These are phyloP conservation scores for Narthecium ossifragum DNA, from an alignment of 106 monocot species.

Conservation along the genomic window DNA sequence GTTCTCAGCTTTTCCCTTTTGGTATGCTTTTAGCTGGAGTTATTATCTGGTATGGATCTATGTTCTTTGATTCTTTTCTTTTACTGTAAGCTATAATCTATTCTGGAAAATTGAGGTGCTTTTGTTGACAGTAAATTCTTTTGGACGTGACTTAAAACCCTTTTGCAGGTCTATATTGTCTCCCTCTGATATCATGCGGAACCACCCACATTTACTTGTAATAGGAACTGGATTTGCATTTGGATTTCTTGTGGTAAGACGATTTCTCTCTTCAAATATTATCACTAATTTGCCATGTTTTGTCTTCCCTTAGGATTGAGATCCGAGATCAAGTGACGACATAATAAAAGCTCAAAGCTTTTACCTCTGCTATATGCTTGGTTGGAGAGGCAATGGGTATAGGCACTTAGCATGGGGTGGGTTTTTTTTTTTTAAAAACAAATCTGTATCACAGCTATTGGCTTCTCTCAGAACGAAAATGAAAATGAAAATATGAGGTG, in stretches of 20 bases:
- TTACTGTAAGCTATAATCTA: neutral
- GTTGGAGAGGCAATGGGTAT: too few relatives aligned
- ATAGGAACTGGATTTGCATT: conserved; percentile 98
- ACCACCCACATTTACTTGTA: conserved; percentile 83
- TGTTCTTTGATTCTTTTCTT: neutral
- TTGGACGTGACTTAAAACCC: neutral
- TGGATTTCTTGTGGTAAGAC: conserved; percentile 92
- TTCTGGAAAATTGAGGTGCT: neutral
- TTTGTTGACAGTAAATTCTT: neutral
- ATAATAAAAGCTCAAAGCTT: too few relatives aligned
- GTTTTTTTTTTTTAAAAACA: too few relatives aligned
- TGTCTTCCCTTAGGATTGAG: too few relatives aligned
- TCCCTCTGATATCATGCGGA: conserved; percentile 82
- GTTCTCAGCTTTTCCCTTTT: conserved; percentile 81
- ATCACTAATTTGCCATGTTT: too few relatives aligned
- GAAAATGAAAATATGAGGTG: too few relatives aligned
- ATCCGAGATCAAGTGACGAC: too few relatives aligned
- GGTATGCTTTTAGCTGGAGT: conserved; percentile 62
- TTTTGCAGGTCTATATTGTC: conserved; percentile 66
- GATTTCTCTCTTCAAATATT: neutral
- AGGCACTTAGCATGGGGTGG: too few relatives aligned
- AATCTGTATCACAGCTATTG: too few relatives aligned
- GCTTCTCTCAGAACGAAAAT: too few relatives aligned
- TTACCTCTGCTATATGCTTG: too few relatives aligned
- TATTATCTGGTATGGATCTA: conserved; percentile 58